Evolutionary conservation across 1,139 yeast species (phyloP), one percentile per base, ranked within the genome.

Genomic region (Lodderomyces jiufengensis): DNA sequence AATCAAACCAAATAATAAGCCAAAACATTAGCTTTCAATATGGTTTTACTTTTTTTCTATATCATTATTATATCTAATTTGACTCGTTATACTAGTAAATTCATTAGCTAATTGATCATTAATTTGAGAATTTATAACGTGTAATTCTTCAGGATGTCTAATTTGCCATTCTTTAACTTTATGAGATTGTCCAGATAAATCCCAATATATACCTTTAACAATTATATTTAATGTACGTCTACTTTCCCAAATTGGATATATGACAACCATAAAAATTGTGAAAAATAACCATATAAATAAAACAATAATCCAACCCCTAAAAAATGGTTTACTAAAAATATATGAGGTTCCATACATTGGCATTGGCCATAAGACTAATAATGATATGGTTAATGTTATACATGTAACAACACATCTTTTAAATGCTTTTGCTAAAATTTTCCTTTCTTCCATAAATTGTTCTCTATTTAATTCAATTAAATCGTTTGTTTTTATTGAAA

Each of bases 231-330:
- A 73, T 2, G 80, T 86, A 16, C 64, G 59, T 45, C 88, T 63
- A 28, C 92, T 87, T 56, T 83, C 85, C 66, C 72, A 73, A 20
- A 82, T 43, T 15, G 90, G 90, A 41, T 70, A 76, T 11, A 82
- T 27, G 22, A 78, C 68, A 22, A 81, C 86, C 44, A 75, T 63
- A 46, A 71, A 64, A 0, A 74, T 72, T 25, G 79, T 69, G 48
- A 71, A 66, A 60, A 79, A 78, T 32, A 81, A 65, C 92, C 92
- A 82, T 43, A 82, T 76, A 37, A 82, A 76, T 45, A 81, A 76
- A 27, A 85, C 90, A 36, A 70, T 74, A 37, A 85, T 72, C 95
- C 95, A 85, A 36, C 94, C 95, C 5, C 88, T 81, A 59, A 85
- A 85, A 60, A 84, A 84, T 38, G 55, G 59, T 58, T 73, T 79